Conservation (phyloP, 1,284 basidiomycete species). For the Amylostereum chailletii region DNA sequence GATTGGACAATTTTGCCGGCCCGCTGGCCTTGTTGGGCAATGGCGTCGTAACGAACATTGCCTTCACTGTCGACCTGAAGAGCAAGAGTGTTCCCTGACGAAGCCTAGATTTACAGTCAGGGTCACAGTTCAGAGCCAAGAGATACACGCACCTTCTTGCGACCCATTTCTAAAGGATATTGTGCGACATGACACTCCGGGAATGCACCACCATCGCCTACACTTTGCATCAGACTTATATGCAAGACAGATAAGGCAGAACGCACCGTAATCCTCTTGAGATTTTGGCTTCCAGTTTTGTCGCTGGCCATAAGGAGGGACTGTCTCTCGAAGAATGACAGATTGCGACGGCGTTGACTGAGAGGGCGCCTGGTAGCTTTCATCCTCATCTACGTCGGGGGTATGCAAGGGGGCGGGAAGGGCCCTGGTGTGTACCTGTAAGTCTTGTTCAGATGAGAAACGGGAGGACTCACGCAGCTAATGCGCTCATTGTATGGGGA, state of each 20-base stretch:
- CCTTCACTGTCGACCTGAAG: conserved; percentile 96
- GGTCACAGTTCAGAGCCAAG: background rate
- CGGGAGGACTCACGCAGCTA: conserved; percentile 25
- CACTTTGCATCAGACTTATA: conserved; percentile 6
- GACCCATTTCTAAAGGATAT: conserved; percentile 93
- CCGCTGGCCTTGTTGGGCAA: conserved; percentile 90
- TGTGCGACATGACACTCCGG: conserved; percentile 98
- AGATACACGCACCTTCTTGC: conserved; percentile 68
- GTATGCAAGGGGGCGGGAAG: conserved; percentile 63
- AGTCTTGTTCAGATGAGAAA: background rate
- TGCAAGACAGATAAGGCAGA: background rate
- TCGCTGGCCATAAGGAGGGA: conserved; percentile 82
- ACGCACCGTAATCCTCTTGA: conserved; percentile 77
- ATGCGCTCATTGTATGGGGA: conserved; percentile 24
- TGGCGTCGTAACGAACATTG: conserved; percentile 94
- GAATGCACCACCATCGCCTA: conserved; percentile 89
- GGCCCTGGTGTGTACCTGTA: conserved; percentile 1
- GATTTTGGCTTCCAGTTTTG: conserved; percentile 80
- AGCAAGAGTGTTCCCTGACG: conserved; percentile 88
- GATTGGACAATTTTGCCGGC: conserved; percentile 84
- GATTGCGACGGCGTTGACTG: conserved; percentile 27
- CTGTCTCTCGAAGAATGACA: conserved; percentile 41
- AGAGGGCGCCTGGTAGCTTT: conserved; percentile 20
- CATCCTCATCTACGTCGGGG: conserved; percentile 47
- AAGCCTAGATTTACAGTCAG: conserved; percentile 40